A percentile compares a stretch with the other conserved stretches of the same genome.
Conservation (phyloP, 495 filamentous ascomycete genomes). For the Pseudomonodictys pantanalensis region DNA sequence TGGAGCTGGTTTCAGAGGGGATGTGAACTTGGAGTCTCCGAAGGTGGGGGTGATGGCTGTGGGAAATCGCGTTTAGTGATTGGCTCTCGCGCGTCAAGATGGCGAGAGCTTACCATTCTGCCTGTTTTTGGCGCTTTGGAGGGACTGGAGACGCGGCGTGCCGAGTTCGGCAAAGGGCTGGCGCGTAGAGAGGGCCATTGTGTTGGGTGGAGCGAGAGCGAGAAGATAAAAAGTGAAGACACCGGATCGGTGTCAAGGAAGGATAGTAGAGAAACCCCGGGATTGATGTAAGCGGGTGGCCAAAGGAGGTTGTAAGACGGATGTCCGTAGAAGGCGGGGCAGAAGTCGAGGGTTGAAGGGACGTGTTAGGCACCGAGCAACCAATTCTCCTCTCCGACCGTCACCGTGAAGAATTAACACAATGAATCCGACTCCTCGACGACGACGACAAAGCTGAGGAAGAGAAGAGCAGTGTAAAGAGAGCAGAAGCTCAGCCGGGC, state of each 20-base stretch:
- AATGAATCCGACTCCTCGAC: neutral
- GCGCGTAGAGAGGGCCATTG: constrained; percentile 39
- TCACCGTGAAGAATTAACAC: neutral
- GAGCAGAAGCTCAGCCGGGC: no score
- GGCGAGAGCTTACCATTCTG: constrained; percentile 52
- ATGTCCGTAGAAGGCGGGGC: no score
- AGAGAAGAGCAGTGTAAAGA: constrained; percentile 1
- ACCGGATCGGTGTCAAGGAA: constrained; percentile 4
- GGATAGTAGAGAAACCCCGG: neutral
- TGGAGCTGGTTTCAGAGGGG: constrained; percentile 32
- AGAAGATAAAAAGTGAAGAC: constrained; percentile 1
- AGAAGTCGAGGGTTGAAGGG: no score
- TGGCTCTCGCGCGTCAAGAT: neutral
- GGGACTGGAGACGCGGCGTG: constrained; percentile 44
- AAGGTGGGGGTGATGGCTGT: constrained; percentile 20
- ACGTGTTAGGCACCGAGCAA: no score
- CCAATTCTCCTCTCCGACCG: no score
- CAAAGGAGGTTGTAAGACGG: no score
- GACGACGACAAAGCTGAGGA: constrained; percentile 24
- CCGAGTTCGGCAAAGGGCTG: constrained; percentile 44
- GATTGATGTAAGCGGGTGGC: neutral
- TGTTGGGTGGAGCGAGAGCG: neutral
- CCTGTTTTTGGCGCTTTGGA: constrained; percentile 54
- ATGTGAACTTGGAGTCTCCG: constrained; percentile 19
- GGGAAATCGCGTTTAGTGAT: constrained; percentile 10